Conservation (phyloP, 108 stramenopile genomes). For the Fistulifera solaris region DNA sequence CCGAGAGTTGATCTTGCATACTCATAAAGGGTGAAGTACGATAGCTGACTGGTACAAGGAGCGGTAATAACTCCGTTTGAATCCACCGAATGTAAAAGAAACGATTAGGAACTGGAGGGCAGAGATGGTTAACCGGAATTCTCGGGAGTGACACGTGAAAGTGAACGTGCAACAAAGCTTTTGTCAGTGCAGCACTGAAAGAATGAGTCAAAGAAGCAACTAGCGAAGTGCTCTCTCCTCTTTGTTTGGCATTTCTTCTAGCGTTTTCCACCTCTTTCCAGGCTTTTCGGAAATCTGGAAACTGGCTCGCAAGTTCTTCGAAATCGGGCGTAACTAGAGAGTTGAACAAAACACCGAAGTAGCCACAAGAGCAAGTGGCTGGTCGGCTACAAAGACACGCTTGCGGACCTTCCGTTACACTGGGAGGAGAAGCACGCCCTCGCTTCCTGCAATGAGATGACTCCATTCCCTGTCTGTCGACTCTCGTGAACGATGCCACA, state of each 20-base stretch:
- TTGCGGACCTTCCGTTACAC: too few species aligned
- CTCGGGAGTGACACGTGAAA: constrained; percentile 53
- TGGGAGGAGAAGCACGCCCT: too few species aligned
- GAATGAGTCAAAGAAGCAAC: constrained; percentile 23
- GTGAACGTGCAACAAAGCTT: constrained; percentile 61
- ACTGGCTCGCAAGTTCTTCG: constrained; percentile 41
- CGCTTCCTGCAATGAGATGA: too few species aligned
- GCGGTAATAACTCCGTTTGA: constrained; percentile 37
- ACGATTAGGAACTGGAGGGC: constrained; percentile 89
- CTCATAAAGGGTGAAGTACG: neutral
- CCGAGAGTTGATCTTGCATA: neutral
- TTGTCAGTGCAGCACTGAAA: constrained; percentile 69
- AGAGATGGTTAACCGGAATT: constrained; percentile 62
- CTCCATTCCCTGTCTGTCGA: too few species aligned
- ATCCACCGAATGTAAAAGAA: constrained; percentile 87
- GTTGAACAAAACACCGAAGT: neutral
- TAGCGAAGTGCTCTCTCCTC: constrained; percentile 11
- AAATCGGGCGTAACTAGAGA: constrained; percentile 37
- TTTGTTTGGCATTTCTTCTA: constrained; percentile 10
- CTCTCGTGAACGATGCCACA: too few species aligned
- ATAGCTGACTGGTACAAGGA: constrained; percentile 13
- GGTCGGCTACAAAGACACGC: too few species aligned
- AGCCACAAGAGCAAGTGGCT: too few species aligned
- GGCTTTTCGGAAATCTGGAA: constrained; percentile 51
- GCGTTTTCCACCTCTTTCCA: constrained; percentile 15